A percentile compares a stretch with the other conserved stretches of the same genome.
Conservation (phyloP, 2,329 filamentous ascomycete species). For the Zasmidium citrigriseum region DNA sequence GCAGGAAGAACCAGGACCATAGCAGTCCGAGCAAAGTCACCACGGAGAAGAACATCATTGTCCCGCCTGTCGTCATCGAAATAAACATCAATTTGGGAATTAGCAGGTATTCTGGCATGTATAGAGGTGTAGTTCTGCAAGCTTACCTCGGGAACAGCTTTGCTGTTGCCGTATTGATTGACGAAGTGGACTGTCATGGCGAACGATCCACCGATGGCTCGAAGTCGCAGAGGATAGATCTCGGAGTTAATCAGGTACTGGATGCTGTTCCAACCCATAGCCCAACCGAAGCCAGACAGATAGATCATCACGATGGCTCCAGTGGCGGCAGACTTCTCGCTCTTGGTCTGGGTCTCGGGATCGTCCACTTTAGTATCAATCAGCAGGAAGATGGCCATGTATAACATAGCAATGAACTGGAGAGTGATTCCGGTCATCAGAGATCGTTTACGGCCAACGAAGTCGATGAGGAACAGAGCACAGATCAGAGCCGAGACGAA, state of each 20-base stretch:
- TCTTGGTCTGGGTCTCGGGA: conserved; percentile 48
- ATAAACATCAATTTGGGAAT: conserved; percentile 63
- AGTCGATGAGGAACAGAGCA: conserved; percentile 66
- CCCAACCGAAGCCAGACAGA: conserved; percentile 68
- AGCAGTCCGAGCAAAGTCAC: conserved; percentile 67
- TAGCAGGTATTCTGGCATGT: not conserved
- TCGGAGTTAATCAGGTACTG: conserved; percentile 79
- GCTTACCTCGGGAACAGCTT: conserved; percentile 62
- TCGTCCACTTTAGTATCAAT: conserved; percentile 60
- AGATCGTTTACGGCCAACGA: conserved; percentile 34
- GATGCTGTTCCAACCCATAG: conserved; percentile 47
- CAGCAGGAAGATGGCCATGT: conserved; percentile 57
- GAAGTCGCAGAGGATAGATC: conserved; percentile 73
- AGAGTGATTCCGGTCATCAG: conserved; percentile 44
- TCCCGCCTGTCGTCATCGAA: conserved; percentile 59
- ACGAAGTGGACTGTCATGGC: conserved; percentile 76
- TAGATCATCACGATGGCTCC: conserved; percentile 60
- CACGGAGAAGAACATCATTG: conserved; percentile 74
- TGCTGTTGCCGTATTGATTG: conserved; percentile 73
- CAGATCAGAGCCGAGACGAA: conserved; percentile 67
- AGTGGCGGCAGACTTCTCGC: conserved; percentile 60
- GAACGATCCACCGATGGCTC: conserved; percentile 68
- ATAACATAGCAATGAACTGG: conserved; percentile 51
- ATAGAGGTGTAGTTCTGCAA: not conserved
- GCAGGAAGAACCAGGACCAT: conserved; percentile 61